Conservation (phyloP, 2,329 filamentous ascomycete species). For the Fusarium austroafricanum region DNA sequence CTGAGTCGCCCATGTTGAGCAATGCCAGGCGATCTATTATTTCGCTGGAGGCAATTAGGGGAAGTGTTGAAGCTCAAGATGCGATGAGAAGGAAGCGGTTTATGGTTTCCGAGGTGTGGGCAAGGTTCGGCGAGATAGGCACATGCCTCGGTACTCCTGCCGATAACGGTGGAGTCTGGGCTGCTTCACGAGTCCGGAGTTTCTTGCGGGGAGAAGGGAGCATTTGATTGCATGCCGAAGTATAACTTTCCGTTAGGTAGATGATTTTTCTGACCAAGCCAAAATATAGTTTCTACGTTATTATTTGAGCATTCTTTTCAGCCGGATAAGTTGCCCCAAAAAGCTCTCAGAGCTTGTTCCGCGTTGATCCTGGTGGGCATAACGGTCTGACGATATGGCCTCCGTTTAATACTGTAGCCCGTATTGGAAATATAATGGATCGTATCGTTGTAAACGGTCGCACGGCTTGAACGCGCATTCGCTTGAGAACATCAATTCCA, state of each 20-base stretch:
- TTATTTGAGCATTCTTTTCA: background rate
- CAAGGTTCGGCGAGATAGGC: slow-evolving; percentile 42
- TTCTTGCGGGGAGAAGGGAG: slow-evolving; percentile 15
- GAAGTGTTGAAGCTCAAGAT: background rate
- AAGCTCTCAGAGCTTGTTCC: background rate
- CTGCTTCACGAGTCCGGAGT: slow-evolving; percentile 15
- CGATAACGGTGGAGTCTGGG: slow-evolving; percentile 39
- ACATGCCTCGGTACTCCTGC: slow-evolving; percentile 45
- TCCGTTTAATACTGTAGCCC: slow-evolving; percentile 28
- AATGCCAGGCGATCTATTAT: background rate
- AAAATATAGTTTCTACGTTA: background rate
- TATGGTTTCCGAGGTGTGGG: slow-evolving; percentile 34
- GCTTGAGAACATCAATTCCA: slow-evolving; percentile 32
- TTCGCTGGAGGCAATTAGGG: background rate
- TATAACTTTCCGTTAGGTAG: background rate
- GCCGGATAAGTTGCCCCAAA: background rate
- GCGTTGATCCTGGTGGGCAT: background rate
- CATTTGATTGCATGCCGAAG: background rate
- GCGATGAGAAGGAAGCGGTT: slow-evolving; percentile 7
- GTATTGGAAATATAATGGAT: slow-evolving; percentile 12
- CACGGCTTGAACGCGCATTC: slow-evolving; percentile 34
- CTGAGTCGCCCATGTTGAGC: slow-evolving; percentile 50
- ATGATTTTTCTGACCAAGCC: background rate
- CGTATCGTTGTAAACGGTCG: slow-evolving; percentile 21
- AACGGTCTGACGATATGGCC: background rate